phyloP scores from a whole-genome alignment of 192 early-diverging fungal species.

The Rhizoclosmatium globosum region DNA sequence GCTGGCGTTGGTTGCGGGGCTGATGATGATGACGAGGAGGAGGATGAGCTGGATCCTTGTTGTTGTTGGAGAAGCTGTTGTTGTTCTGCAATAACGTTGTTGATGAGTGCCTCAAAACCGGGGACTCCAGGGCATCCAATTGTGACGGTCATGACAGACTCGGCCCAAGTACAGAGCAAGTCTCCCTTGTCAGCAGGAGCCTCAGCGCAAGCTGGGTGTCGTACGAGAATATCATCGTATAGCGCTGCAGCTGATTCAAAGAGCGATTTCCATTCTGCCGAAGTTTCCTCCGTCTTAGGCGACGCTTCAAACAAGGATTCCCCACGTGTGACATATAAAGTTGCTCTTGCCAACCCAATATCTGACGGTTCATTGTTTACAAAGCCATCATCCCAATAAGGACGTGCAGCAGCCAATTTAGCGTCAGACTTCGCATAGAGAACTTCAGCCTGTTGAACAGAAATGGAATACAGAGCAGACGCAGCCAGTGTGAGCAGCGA shows the following conservation, averaged over 20 bases:
- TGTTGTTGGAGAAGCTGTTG: slow-evolving; percentile 1
- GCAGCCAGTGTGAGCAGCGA: slow-evolving; percentile 43
- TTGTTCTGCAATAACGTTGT: not conserved
- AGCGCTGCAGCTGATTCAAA: slow-evolving; percentile 37
- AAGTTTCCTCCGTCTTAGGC: slow-evolving; percentile 18
- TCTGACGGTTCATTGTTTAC: slow-evolving; percentile 15
- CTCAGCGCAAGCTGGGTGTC: slow-evolving; percentile 42
- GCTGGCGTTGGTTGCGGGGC: slow-evolving; percentile 15
- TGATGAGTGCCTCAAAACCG: slow-evolving; percentile 18
- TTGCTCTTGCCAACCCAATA: slow-evolving; percentile 40
- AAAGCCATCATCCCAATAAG: slow-evolving; percentile 1
- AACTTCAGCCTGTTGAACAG: slow-evolving; percentile 8
- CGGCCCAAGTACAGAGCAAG: slow-evolving; percentile 44
- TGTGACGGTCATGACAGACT: slow-evolving; percentile 31
- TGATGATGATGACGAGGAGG: slow-evolving; percentile 31
- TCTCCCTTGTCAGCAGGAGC: slow-evolving; percentile 53
- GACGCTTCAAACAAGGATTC: slow-evolving; percentile 35
- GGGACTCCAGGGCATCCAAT: slow-evolving; percentile 32
- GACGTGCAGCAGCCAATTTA: slow-evolving; percentile 24
- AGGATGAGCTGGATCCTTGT: not conserved
- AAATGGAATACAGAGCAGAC: slow-evolving; percentile 23
- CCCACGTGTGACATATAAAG: slow-evolving; percentile 37
- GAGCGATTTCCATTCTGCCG: not conserved
- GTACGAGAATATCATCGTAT: slow-evolving; percentile 34
- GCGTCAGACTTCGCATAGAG: slow-evolving; percentile 36